Evolutionary conservation across 1,284 basidiomycete species (phyloP), one percentile per base, ranked within the genome.

Genomic region (Agaricales sp.): DNA sequence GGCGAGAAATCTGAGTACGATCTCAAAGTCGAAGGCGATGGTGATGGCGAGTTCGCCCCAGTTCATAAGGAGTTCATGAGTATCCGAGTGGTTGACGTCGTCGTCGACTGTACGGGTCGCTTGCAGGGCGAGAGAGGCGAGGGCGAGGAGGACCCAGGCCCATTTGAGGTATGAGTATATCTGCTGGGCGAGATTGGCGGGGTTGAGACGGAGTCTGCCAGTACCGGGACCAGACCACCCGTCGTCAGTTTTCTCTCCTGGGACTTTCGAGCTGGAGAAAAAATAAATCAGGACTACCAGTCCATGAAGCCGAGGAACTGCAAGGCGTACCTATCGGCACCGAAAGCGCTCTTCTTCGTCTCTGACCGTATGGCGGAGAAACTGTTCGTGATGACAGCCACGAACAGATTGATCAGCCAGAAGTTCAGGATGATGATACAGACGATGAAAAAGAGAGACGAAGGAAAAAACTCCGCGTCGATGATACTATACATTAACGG

Each of bases 311-410:
- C 6, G 1, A 49, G 11, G 23, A 35, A 18, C 24, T 38, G 14
- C 46, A 51, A 55, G 74, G 70, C 18, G n/a, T n/a, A n/a, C n/a
- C n/a, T n/a, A n/a, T 78, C 78, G 37, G 91, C 92, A 50, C 90
- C 91, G 61, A 98, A 99, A 0, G 95, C 95, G 63, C 91, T 94
- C 63, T 86, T 87, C 63, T 88, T 82, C 1, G 94, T 98, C 57
- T 91, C 83, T 3, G 83, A 78, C 18, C 92, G 77, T 53, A 98
- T 95, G 13, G 87, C 89, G 20, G 83, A 84, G 64, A 99, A 99
- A 0, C 91, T 92, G 63, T 93, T 92, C 41, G 93, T 93, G 57
- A 98, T 96, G 41, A 98, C 94, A 23, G 94, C 95, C 52, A 98
- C 92, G 63, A 97, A 90, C 52, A 96, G 67, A 63, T 96, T 95